Conservation (phyloP, 1,284 basidiomycete species). For the Ceratobasidium sp. region DNA sequence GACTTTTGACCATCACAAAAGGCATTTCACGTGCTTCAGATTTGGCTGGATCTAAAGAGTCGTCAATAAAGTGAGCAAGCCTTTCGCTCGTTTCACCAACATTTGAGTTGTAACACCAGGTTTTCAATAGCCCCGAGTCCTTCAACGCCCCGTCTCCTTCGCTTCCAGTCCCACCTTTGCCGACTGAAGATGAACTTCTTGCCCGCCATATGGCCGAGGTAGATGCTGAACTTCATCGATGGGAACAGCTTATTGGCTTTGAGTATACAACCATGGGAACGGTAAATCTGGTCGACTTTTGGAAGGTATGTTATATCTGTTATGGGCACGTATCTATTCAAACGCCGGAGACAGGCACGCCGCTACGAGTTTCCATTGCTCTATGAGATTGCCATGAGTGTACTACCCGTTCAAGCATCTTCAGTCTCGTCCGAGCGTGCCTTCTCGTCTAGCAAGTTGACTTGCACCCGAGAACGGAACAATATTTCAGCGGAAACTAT, state of each 20-base stretch:
- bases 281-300: conserved; percentile 31
- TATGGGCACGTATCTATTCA: not conserved
- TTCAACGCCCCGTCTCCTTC: not conserved
- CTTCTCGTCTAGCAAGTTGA: no score
- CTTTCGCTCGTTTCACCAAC: no score
- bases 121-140: not conserved
- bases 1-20: not conserved
- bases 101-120: no score
- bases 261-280: not conserved
- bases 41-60: no score
- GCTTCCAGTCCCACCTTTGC: not conserved
- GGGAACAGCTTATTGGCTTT: not conserved
- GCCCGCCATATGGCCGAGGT: conserved; percentile 13
- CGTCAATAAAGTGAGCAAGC: no score
- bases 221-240: conserved; percentile 2
- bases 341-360: conserved; percentile 3
- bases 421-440: no score
- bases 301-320: conserved; percentile 25
- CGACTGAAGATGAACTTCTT: not conserved
- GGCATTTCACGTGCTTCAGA: not conserved
- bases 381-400: conserved; percentile 17
- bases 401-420: no score
- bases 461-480: conserved; percentile 20
- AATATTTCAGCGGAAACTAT: not conserved
- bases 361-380: conserved; percentile 23